phyloP scores from a whole-genome alignment of 2,329 filamentous ascomycete genomes.

The Monosporascus sp. region DNA sequence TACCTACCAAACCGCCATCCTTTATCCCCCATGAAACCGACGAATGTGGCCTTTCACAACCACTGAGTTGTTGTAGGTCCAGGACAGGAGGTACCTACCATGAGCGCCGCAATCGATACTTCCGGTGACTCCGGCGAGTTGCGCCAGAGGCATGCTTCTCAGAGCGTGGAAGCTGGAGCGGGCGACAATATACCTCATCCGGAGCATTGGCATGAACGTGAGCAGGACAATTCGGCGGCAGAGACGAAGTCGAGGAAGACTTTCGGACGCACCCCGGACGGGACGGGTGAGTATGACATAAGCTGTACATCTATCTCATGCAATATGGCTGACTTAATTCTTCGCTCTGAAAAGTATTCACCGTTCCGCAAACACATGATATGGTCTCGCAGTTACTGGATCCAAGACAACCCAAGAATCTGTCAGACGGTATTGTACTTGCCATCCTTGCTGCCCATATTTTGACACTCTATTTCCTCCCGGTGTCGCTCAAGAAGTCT shows the following conservation, averaged over 20 bases:
- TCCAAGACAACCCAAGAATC: slow-evolving; percentile 89
- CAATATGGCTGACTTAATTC: slow-evolving; percentile 5
- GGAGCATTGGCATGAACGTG: not conserved
- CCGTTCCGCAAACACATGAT: slow-evolving; percentile 92
- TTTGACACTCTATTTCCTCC: slow-evolving; percentile 67
- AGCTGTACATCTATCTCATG: not conserved
- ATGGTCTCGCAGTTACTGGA: slow-evolving; percentile 98
- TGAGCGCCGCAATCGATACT: slow-evolving; percentile 14
- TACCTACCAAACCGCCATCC: not conserved
- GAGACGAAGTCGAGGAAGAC: slow-evolving; percentile 57
- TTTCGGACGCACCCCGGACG: slow-evolving; percentile 85
- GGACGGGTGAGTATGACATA: slow-evolving; percentile 65
- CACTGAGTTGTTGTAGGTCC: not conserved
- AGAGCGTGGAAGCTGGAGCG: slow-evolving; percentile 8
- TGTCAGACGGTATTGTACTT: slow-evolving; percentile 79
- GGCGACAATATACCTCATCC: slow-evolving; percentile 8
- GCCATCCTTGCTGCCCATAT: slow-evolving; percentile 72
- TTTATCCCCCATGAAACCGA: not conserved
- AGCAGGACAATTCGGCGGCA: slow-evolving; percentile 8
- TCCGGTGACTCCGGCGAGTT: slow-evolving; percentile 18
- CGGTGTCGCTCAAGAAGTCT: slow-evolving; percentile 62
- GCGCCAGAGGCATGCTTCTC: slow-evolving; percentile 20
- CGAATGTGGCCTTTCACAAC: not conserved
- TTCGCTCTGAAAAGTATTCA: slow-evolving; percentile 63
- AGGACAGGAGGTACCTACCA: slow-evolving; percentile 7